phyloP scores from a whole-genome alignment of 1,284 basidiomycete genomes.

The Leccinum pseudoinsigne region DNA sequence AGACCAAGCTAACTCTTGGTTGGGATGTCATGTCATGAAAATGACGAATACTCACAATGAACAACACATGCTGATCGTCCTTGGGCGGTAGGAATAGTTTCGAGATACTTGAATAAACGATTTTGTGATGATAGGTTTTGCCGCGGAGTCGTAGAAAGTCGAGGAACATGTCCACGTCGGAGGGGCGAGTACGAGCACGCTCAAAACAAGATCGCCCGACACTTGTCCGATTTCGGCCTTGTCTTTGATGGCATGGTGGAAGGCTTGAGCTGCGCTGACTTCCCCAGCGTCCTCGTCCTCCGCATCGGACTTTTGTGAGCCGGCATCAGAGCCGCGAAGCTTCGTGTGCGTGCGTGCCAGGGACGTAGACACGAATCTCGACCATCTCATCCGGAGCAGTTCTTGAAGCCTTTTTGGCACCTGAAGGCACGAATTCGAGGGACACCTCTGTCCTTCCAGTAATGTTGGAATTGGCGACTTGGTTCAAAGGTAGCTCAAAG shows the following conservation, averaged over 20 bases:
- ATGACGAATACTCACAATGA: conserved; percentile 68
- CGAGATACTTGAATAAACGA: conserved; percentile 89
- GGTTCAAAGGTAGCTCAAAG: conserved; percentile 88
- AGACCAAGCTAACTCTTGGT: conserved; percentile 67
- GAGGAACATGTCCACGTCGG: conserved; percentile 96
- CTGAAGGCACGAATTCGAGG: conserved; percentile 80
- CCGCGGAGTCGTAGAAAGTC: conserved; percentile 93
- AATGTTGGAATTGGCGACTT: conserved; percentile 97
- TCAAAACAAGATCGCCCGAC: conserved; percentile 63
- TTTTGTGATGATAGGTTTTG: conserved; percentile 99
- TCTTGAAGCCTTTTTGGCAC: conserved; percentile 48
- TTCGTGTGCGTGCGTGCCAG: conserved; percentile 70
- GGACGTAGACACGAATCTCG: conserved; percentile 96
- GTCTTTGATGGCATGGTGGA: conserved; percentile 97
- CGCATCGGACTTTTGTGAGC: conserved; percentile 69
- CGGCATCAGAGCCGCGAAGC: conserved; percentile 74
- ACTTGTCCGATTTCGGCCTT: conserved; percentile 95
- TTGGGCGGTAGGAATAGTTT: conserved; percentile 94
- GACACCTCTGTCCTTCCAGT: conserved; percentile 97
- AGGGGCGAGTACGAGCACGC: conserved; percentile 94
- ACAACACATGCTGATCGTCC: conserved; percentile 95
- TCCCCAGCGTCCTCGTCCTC: conserved; percentile 72
- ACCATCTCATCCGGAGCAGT: conserved; percentile 83
- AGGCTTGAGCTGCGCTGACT: conserved; percentile 90
- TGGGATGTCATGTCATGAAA: conserved; percentile 1